A percentile compares a stretch with the other conserved stretches of the same genome.
These are phyloP conservation scores for Komagataella pseudopastoris DNA, from an alignment of 805 yeast genomes.

Conservation along the genomic window DNA sequence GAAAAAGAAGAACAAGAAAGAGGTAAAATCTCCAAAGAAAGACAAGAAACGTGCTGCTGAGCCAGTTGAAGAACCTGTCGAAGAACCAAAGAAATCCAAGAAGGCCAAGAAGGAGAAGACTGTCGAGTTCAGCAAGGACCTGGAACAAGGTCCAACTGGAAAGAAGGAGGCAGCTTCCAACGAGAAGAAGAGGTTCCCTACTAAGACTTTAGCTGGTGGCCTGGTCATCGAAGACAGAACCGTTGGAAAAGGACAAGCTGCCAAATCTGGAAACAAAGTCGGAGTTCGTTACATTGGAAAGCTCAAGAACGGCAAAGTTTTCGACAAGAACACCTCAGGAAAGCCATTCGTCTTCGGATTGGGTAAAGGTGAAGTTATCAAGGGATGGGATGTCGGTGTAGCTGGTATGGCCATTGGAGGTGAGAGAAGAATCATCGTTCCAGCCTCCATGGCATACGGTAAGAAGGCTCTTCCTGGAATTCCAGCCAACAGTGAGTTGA, in stretches of 20 bases:
- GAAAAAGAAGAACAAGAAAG: slow-evolving; percentile 19
- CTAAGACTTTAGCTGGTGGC: slow-evolving; percentile 84
- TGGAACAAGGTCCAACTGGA: slow-evolving; percentile 87
- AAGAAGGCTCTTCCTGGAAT: slow-evolving; percentile 89
- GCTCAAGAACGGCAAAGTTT: slow-evolving; percentile 89
- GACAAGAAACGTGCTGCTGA: slow-evolving; percentile 5
- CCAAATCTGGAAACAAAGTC: slow-evolving; percentile 81
- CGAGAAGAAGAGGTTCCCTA: slow-evolving; percentile 38
- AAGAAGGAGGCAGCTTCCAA: slow-evolving; percentile 11
- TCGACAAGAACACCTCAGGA: slow-evolving; percentile 95
- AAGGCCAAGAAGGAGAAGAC: slow-evolving; percentile 39
- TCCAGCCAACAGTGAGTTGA: slow-evolving; percentile 93
- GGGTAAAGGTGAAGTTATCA: slow-evolving; percentile 97
- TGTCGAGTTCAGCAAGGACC: slow-evolving; percentile 80
- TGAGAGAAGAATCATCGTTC: slow-evolving; percentile 94
- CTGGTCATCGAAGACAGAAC: slow-evolving; percentile 88
- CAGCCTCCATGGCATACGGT: slow-evolving; percentile 95
- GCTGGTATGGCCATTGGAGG: slow-evolving; percentile 98
- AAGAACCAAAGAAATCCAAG: slow-evolving; percentile 18
- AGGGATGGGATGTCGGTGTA: slow-evolving; percentile 98
- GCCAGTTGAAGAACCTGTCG: slow-evolving; percentile 2
- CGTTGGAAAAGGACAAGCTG: slow-evolving; percentile 75
- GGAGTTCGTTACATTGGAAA: slow-evolving; percentile 98
- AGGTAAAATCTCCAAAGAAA: slow-evolving; percentile 16
- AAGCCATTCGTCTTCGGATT: slow-evolving; percentile 86